Evolutionary conservation across 2,329 filamentous ascomycete species (phyloP), one percentile per base, ranked within the genome.

Genomic region (Cercospora janseana): DNA sequence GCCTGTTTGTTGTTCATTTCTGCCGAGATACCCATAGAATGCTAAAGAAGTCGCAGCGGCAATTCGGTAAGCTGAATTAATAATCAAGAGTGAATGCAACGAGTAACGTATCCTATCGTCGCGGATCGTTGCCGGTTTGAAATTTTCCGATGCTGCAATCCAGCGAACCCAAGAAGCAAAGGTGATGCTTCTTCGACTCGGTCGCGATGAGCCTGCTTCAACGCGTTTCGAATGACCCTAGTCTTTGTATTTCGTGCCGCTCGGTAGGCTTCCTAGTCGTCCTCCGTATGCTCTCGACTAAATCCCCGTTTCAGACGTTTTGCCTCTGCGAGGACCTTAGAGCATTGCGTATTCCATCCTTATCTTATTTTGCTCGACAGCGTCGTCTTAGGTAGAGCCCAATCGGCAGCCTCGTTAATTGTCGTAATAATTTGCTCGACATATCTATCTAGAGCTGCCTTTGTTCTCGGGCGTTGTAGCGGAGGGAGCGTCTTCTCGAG

Each of bases 241-340:
- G 27, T 32, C 27, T 45, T 45, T 28, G 20, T 16, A 32, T 45
- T 45, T 45, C 41, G 20, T 21, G 35, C 35, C n/a, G 35, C 16
- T 18, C 35, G 35, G 21, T 40, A 40, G 15, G 35, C 35, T 24
- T 45, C 27, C 41, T 21, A 45, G 27, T 31, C 27, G 16, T 45
- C 15, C 15, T 45, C 27, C 16, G 27, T 45, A 7, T 32, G 27
- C 15, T 31, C 15, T 32, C 27, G 28, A 10, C 24, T 21, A 21
- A 18, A 21, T 32, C 27, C 32, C 18, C 41, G 24, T 21, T 45
- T 45, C 15, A 45, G 41, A 12, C 27, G 27, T 20, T 45, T 45
- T 16, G 27, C 27, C 16, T 29, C 27, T 31, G 27, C 27, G n/a
- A 45, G 41, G n/a, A 32, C 24, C 24, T 43, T 18, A 18, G 24